Evolutionary conservation across 257 asterid genomes (phyloP).

Genomic region (Leptodermis oblonga): DNA sequence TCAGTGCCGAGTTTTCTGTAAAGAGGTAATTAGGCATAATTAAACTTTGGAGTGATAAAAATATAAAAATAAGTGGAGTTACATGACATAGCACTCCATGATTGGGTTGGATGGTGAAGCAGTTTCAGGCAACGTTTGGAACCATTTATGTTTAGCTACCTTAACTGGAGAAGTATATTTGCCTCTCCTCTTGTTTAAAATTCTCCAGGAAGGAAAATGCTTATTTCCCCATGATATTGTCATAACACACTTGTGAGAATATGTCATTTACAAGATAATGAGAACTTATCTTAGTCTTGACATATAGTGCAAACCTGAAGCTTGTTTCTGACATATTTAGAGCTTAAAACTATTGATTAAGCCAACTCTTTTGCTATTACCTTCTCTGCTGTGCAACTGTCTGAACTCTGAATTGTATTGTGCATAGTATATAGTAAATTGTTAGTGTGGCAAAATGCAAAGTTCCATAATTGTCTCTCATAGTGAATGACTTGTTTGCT

Average conservation of each 20-base stretch:
- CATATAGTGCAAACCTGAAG: no score
- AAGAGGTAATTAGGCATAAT: conserved; percentile 52
- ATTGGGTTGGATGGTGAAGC: background rate
- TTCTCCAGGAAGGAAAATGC: background rate
- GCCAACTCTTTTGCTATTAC: background rate
- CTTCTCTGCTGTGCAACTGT: background rate
- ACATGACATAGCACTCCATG: conserved; percentile 1
- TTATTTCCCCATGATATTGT: background rate
- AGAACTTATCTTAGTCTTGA: no score
- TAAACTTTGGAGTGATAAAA: background rate
- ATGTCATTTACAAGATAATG: no score
- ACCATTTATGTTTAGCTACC: background rate
- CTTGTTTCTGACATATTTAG: no score
- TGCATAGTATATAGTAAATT: background rate
- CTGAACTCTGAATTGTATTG: background rate
- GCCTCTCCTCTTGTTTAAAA: no score
- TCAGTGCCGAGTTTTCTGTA: conserved; percentile 72
- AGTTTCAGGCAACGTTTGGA: background rate
- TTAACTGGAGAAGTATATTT: background rate
- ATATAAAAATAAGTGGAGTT: background rate
- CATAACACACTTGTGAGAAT: background rate
- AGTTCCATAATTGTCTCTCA: conserved; percentile 14
- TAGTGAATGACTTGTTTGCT: conserved; percentile 28
- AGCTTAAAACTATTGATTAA: background rate
- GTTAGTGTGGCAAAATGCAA: conserved; percentile 1